Evolutionary conservation across 2,329 filamentous ascomycete genomes (phyloP).

Genomic region (Arthrobotrys conoides): DNA sequence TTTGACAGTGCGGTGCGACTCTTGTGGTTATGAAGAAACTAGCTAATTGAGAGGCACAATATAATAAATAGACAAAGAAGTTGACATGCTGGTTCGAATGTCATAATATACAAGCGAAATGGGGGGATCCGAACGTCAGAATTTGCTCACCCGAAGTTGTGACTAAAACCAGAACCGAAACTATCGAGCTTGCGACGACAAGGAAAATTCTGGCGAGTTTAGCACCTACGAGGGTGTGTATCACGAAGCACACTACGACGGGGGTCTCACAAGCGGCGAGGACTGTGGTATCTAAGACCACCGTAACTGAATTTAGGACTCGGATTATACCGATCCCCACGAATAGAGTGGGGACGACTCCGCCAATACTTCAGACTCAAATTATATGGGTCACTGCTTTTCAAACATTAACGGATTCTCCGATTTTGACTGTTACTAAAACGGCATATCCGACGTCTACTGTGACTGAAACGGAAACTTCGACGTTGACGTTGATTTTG

Average conservation of each 20-base stretch:
- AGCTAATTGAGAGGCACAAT: neutral
- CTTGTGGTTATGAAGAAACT: neutral
- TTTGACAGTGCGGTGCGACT: too few relatives aligned
- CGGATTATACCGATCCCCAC: too few relatives aligned
- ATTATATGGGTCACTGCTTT: too few relatives aligned
- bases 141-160: neutral
- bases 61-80: neutral
- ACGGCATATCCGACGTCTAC: neutral
- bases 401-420: too few relatives aligned
- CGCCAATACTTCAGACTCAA: too few relatives aligned
- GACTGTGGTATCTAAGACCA: neutral
- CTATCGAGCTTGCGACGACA: neutral
- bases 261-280: too few relatives aligned
- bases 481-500: neutral
- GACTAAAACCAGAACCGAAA: neutral
- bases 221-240: too few relatives aligned
- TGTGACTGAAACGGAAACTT: neutral
- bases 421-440: too few relatives aligned
- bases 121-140: constrained; percentile 1
- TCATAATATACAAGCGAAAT: neutral
- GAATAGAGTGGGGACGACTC: too few relatives aligned
- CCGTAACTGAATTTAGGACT: neutral
- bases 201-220: too few relatives aligned
- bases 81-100: constrained; percentile 7
- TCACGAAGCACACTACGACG: too few relatives aligned